A percentile compares a stretch with the other conserved stretches of the same genome.
phyloP scores from a whole-genome alignment of 2,329 filamentous ascomycete genomes.

The Ophiognomonia clavigignenti-juglandacearum region DNA sequence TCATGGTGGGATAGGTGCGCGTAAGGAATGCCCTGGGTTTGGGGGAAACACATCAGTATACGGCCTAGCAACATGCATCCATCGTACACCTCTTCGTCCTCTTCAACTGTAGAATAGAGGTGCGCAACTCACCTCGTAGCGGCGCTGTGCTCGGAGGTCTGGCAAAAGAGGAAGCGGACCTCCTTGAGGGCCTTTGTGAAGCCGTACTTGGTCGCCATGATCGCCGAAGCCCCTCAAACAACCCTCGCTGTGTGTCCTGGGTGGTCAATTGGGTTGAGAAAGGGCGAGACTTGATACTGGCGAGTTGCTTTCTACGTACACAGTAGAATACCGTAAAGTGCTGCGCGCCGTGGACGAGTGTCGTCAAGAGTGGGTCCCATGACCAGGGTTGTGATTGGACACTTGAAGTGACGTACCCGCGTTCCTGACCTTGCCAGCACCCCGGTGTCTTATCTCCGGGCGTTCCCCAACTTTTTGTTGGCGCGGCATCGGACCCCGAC shows the following conservation, averaged over 20 bases:
- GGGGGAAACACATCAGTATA: too few species aligned
- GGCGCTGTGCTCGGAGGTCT: conserved; percentile 86
- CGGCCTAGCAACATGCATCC: too few species aligned
- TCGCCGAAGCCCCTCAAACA: conserved; percentile 23
- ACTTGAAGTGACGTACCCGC: too few species aligned
- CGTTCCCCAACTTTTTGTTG: conserved; percentile 1
- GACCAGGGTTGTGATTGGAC: too few species aligned
- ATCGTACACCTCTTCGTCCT: too few species aligned
- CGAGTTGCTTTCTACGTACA: too few species aligned
- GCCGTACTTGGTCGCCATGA: conserved; percentile 88
- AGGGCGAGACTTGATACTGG: conserved; percentile 4
- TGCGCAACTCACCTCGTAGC: conserved; percentile 79
- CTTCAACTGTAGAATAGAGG: too few species aligned
- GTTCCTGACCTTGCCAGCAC: too few species aligned
- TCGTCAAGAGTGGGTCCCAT: too few species aligned
- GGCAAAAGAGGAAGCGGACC: conserved; percentile 95
- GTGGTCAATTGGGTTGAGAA: conserved; percentile 19
- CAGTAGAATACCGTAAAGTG: too few species aligned
- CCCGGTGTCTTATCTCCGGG: conserved; percentile 5
- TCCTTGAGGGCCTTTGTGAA: conserved; percentile 89
- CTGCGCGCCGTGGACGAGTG: too few species aligned
- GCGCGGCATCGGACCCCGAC: conserved; percentile 10
- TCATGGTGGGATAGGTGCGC: conserved; percentile 94
- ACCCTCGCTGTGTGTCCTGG: neutral
- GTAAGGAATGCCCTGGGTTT: conserved; percentile 74